Conservation (phyloP, 2,329 filamentous ascomycete genomes). For the Rugonectria rugulosa region DNA sequence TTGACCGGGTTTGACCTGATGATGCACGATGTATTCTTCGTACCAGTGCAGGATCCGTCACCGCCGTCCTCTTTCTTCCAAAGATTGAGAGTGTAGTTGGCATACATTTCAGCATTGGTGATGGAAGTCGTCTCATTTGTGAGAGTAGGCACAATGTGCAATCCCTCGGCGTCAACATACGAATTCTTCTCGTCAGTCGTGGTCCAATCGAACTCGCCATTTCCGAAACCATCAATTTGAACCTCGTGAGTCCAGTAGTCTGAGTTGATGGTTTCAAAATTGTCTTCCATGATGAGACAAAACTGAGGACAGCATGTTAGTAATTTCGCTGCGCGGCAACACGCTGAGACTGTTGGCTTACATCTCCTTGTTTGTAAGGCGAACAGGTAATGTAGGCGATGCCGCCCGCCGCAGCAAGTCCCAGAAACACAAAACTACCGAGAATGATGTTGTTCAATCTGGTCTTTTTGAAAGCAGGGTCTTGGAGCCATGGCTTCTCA, state of each 20-base stretch:
- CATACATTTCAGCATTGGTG: constrained; percentile 46
- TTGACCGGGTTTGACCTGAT: constrained; percentile 51
- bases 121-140: constrained; percentile 52
- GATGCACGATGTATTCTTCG: constrained; percentile 44
- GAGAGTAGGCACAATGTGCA: constrained; percentile 63
- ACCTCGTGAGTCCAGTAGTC: constrained; percentile 59
- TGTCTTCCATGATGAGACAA: constrained; percentile 59
- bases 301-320: constrained; percentile 44
- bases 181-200: constrained; percentile 56
- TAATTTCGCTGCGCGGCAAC: not conserved
- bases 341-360: constrained; percentile 7
- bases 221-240: constrained; percentile 51
- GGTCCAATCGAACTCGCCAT: constrained; percentile 63
- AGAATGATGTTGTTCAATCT: constrained; percentile 48
- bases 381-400: constrained; percentile 43
- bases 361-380: constrained; percentile 36
- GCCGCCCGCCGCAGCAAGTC: constrained; percentile 43
- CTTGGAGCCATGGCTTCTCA: constrained; percentile 50
- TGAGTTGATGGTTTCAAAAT: constrained; percentile 54
- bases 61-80: constrained; percentile 41
- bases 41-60: constrained; percentile 51
- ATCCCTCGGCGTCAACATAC: constrained; percentile 55
- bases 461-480: constrained; percentile 43
- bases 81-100: constrained; percentile 55
- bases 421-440: constrained; percentile 41